Conservation (phyloP, 179 eudicot species). For the Silene vulgaris region DNA sequence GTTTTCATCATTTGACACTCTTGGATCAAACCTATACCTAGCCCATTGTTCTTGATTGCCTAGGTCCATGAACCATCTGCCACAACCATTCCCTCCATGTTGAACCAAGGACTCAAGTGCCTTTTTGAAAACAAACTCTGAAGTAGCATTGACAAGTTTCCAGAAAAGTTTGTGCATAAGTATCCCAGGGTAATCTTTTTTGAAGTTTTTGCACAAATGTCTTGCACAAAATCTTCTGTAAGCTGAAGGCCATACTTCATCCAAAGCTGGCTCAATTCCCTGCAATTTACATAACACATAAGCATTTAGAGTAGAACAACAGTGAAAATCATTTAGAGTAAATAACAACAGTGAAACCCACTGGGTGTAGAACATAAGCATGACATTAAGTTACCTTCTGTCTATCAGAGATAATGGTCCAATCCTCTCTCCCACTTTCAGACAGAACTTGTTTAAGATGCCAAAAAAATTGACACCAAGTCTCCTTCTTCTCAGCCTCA, state of each 20-base stretch:
- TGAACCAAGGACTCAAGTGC: neutral
- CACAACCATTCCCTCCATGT: neutral
- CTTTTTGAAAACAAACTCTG: neutral
- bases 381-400: neutral
- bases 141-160: neutral
- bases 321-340: too few relatives aligned
- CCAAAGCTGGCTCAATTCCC: neutral
- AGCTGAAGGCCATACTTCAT: neutral
- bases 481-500: neutral
- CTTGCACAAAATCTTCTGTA: neutral
- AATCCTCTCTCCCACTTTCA: constrained; percentile 3
- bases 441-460: neutral
- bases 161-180: neutral
- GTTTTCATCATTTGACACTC: neutral
- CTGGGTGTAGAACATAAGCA: neutral
- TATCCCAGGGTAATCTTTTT: neutral
- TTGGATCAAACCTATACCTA: neutral
- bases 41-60: neutral
- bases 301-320: too few relatives aligned
- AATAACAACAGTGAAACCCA: too few relatives aligned
- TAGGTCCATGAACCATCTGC: neutral
- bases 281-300: neutral
- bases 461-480: neutral
- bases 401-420: constrained; percentile 2
- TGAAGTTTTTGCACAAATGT: constrained; percentile 1